Evolutionary conservation across 257 asterid species (phyloP), one percentile per base, ranked within the genome.

Genomic region (Solanum piurae): DNA sequence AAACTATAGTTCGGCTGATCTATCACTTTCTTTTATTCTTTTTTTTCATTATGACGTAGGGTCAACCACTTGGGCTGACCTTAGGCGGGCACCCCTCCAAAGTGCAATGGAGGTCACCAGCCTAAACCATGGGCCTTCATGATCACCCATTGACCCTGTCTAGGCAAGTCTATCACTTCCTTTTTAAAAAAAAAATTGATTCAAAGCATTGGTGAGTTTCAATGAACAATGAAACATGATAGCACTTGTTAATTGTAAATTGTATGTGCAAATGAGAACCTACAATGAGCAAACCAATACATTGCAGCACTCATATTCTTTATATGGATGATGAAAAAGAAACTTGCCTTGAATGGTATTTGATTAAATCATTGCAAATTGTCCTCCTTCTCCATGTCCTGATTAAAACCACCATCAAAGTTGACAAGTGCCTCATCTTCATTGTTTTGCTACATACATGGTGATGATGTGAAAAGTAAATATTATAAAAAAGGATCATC

Each of bases 11-110:
- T 74, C 52, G 31, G n/a, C 1, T 55, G 64, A 55, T 55, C 64
- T 55, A 55, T 55, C 64, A 18, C 64, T 55, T 55, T 18, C 64
- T 16, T 18, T 6, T 55, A 49, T 49, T 49, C 58, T 49, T 49
- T 13, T 46, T 42, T 36, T 37, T 49, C 60, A 73, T 34, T 87
- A 87, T 77, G 91, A 87, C 85, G 9, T 79, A 87, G 88, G 91
- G 86, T 89, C 91, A 74, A 92, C 91, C 91, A 86, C 91, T 88
- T 90, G 89, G 84, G 90, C 77, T 86, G 90, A 91, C 92, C 92
- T 92, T 91, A 91, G 83, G 13, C 86, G 3, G 58, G 71, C 83
- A 14, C 91, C 93, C 92, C 85, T 91, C 82, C 89, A 0, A 68
- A 55, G 92, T 88, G 91, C 93, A 89, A 88, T 91, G 87, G 84